Base-by-base conservation (phyloP, 495 filamentous ascomycete species). In the Bacidia gigantensis region DNA sequence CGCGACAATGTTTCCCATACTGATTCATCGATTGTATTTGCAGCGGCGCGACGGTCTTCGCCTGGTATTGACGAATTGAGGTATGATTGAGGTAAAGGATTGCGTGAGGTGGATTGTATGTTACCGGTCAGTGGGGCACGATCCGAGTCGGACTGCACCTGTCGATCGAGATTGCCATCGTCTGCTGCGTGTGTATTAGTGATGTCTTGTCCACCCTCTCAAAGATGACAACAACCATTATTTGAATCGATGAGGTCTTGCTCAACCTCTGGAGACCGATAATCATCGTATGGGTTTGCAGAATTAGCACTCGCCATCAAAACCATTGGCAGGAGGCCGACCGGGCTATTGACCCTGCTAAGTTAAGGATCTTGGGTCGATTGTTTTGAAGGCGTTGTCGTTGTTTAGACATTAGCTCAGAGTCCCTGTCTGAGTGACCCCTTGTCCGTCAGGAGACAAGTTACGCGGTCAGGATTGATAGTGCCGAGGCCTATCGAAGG, bases 241-340 rank as follows among this genome's bases (percentile, higher is more conserved):
- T 97, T 90, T 2, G 90, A 87, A 66, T 98, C 92, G 68, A 97
- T 95, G 58, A 95, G 68, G 60, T 95, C 88, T 58, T 89, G 82
- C 56, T 90, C 87, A 48, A 90, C 76, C 39, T 82, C 72, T n/a
- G 84, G 79, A 56, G 77, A 74, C 64, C 84, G 77, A 63, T 82
- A 80, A 61, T 78, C 73, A 58, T 79, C 72, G 42, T 60, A 62
- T 18, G 63, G 57, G 45, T 71, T 65, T 50, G 66, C 62, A 22
- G 66, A 57, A 32, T 69, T 58, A 58, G 65, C 64, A 57, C 67
- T 73, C 29, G 72, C 67, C 73, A 76, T 76, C 59, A 57, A 68
- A 40, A 55, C 56, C 51, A 50, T 62, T 2, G 11, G 26, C 42
- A 41, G 11, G n/a, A 2, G 11, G 7, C 14, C 29, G 14, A 35